Base-by-base conservation (phyloP, 345 rosid genomes). In the Acer saccharum region DNA sequence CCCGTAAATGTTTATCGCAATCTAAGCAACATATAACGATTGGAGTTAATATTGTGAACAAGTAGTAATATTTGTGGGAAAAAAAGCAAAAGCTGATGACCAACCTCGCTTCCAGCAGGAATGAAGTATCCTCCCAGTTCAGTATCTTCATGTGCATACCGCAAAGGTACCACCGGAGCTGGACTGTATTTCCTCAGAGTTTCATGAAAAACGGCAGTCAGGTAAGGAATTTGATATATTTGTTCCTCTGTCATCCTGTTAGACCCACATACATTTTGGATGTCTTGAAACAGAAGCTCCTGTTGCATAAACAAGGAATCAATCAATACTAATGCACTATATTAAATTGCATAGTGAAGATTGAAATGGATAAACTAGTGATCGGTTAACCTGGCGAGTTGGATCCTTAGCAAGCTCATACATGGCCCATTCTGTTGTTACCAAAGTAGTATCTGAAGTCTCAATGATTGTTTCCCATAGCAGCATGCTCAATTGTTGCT, bases 401-500 rank as follows among this genome's bases (percentile, higher is more conserved):
- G 85, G 89, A 80, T 88, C 83, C 75, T 88, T 94, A 7, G 97
- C 97, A 4, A 96, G 97, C 76, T 96, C 94, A 71, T 90, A 92
- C 13, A 94, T 78, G 0, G 97, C 97, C 98, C 99, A 95, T 84
- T 96, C 99, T 27, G 97, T 81, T 72, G 95, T 77, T 32, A 92
- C 95, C 88, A 92, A 70, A 72, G 95, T 90, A 21, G 98, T 90
- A 71, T 94, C 98, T 4, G 97, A 61, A 46, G 90, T 80, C 81
- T 94, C 98, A 6, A 92, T 90, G 17, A 94, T 90, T 4, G 88
- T 70, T 79, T 96, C 98, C 97, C 98, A 92, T 18, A 92, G 57
- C 83, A 96, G 78, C 83, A 83, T 86, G 20, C 88, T 76, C 21
- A 88, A 83, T 76, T 96, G 92, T 46, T 89, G 89, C 80, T 82